Evolutionary conservation across 768 basidiomycete species (phyloP), one percentile per base, ranked within the genome.

Genomic region (Leccinum obscurum): DNA sequence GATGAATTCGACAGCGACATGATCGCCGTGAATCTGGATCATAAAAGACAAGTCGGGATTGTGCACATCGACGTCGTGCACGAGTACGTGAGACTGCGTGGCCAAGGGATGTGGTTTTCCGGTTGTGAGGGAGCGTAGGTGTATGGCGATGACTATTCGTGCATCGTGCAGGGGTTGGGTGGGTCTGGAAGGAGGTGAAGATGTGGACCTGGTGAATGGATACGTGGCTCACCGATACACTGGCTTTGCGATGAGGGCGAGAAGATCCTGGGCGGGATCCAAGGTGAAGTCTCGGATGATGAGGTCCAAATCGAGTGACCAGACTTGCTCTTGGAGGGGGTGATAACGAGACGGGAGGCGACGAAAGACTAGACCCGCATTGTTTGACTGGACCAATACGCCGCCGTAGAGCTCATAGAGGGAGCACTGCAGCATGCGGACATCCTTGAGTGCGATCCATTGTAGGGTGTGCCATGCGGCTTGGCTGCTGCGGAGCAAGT

Each of bases 251-350:
- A 86, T 70, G 17, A 83, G 62, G 8, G 88, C 78, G 9, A 89
- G 76, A 34, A 90, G 77, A 68, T 89, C 83, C 65, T 88, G 87
- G 24, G 83, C 79, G 17, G 86, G 84, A 67, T 90, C 88, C 76
- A 90, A 80, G 7, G 77, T 78, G 62, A 86, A 86, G 64, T 87
- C 86, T n/a, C 82, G 78, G 13, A 85, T 65, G 15, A 61, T 37
- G 37, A 81, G 62, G 4, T 73, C 74, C 57, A 76, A 35, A 22
- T 73, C 67, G 17, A 83, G 59, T 6, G 69, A 68, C 85, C 85
- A 86, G 15, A 71, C 64, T 39, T 72, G 73, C 52, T 78, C 76
- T 54, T 78, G 64, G 59, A 86, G 83, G n/a, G 68, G 73, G 24
- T 83, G 80, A 52, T 75, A 69, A 28, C 66, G 66, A 9, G 85